These are phyloP conservation scores for Eucalyptus albens DNA, from an alignment of 345 rosid genomes.

Conservation along the genomic window DNA sequence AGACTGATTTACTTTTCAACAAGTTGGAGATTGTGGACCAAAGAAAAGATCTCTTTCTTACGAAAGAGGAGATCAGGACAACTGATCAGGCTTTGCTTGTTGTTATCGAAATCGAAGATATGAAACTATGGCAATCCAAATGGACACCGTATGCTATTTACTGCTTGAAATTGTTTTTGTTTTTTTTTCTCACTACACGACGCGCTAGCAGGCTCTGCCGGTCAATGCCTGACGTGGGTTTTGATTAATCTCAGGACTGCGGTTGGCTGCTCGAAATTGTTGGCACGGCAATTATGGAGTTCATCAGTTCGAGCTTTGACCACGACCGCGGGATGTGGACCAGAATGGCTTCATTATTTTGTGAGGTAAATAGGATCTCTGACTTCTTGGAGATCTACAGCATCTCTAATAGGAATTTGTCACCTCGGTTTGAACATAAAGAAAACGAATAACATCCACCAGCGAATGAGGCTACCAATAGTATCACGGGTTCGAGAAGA, in stretches of 20 bases:
- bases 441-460: not conserved
- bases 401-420: not conserved
- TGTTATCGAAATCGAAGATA: not conserved
- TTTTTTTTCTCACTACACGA: not conserved
- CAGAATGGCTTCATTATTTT: not conserved
- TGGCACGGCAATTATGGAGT: not conserved
- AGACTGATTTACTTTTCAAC: not conserved
- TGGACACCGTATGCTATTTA: not conserved
- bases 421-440: not conserved
- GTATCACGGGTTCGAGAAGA: not conserved
- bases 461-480: not conserved
- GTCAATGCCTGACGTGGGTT: not conserved
- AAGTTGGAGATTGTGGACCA: not conserved
- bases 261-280: not conserved
- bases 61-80: not conserved
- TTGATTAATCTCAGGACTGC: not conserved
- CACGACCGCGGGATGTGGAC: not conserved
- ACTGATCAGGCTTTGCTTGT: not conserved
- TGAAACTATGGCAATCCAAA: not conserved
- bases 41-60: not conserved
- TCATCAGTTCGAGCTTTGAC: not conserved
- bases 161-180: not conserved
- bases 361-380: not conserved
- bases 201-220: not conserved
- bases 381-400: not conserved